Base-by-base conservation (phyloP, 208 protist genomes). In the Leishmania arabica region DNA sequence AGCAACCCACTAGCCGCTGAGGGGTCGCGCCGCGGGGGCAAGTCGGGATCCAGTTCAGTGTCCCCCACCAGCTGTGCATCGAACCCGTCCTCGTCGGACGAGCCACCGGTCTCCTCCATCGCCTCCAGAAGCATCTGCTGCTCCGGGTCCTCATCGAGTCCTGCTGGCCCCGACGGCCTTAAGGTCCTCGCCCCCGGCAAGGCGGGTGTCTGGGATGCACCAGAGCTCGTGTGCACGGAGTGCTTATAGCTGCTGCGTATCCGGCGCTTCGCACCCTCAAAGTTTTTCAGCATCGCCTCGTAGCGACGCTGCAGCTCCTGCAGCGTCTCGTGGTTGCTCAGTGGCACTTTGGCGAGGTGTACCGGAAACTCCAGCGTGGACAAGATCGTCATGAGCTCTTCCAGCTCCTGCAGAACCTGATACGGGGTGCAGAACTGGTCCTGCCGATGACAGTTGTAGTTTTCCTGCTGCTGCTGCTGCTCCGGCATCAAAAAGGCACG, bases 291-390 rank as follows among this genome's bases (percentile, higher is more conserved):
- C 83, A 92, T 77, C 78, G 86, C 78, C 24, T 83, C 84, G 78
- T 92, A 92, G 19, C 88, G 85, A 78, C 19, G 77, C 27, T 88
- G 81, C 77, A 92, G 37, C 84, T 92, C 86, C n/a, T 71, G 53
- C 58, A 92, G 24, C 21, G 88, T 92, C 77, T 92, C 88, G 80
- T 92, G 86, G 77, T 88, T 92, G 74, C 78, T 84, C 31, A 92
- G 79, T 31, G 86, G 80, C 5, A 86, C 71, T 56, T 86, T 83
- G 7, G 86, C 76, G 40, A 90, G n/a, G 13, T 70, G 47, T 1
- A 62, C 64, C 1, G 88, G 81, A 19, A 92, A 86, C 21, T 65
- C 27, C 13, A 78, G 65, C 31, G 77, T 74, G 37, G 80, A 81
- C 56, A 92, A 54, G 34, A 77, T 64, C 6, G 76, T 72, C 76